These are phyloP conservation scores for Yarrowia divulgata DNA, from an alignment of 805 yeast genomes.

Conservation along the genomic window DNA sequence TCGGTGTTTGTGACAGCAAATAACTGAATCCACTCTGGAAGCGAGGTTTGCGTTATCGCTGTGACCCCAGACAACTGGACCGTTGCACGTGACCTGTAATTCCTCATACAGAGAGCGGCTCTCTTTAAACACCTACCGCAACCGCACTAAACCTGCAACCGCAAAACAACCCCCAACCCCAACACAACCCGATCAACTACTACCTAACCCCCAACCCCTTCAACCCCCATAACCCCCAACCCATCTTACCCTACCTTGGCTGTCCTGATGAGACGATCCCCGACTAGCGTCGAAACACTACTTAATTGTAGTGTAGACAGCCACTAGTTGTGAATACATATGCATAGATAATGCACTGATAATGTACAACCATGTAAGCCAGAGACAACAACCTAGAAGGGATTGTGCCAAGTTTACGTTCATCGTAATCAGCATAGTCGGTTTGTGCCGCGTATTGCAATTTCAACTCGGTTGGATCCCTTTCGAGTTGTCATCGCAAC, in stretches of 20 bases:
- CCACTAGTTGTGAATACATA: not conserved
- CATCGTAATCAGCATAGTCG: too few relatives aligned
- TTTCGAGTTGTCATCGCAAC: too few relatives aligned
- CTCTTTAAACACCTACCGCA: constrained; percentile 20
- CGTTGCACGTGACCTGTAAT: not conserved
- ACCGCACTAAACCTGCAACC: not conserved
- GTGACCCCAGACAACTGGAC: not conserved
- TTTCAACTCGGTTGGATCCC: too few relatives aligned
- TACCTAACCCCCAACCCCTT: not conserved
- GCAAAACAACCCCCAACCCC: not conserved
- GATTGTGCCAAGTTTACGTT: too few relatives aligned
- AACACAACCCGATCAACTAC: not conserved
- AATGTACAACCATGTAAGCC: too few relatives aligned
- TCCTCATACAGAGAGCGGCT: constrained; percentile 20
- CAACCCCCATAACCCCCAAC: not conserved
- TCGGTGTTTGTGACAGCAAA: constrained; percentile 14
- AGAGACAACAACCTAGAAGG: too few relatives aligned
- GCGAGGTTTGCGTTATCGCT: not conserved
- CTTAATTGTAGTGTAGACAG: constrained; percentile 20
- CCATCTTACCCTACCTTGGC: not conserved
- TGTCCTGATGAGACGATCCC: constrained; percentile 15
- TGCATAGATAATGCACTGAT: too few relatives aligned
- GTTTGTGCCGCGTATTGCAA: too few relatives aligned
- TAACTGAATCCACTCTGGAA: not conserved
- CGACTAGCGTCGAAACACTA: constrained; percentile 17